Evolutionary conservation across 1,284 basidiomycete species (phyloP).

Genomic region (Austroboletus olivaceoglutinosus): DNA sequence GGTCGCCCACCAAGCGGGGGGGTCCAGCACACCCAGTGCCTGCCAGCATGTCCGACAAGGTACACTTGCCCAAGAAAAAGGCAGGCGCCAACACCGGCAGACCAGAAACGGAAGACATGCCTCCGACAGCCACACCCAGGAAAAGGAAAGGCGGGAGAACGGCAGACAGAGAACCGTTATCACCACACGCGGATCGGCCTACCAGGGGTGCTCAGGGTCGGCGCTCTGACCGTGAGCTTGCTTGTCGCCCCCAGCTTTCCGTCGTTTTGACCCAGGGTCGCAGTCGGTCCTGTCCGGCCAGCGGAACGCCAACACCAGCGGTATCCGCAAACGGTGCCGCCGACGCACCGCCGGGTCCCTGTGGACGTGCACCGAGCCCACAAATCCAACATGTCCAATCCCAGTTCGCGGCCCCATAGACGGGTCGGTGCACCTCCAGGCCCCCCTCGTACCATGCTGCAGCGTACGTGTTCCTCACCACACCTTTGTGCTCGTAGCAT

Average conservation of each 20-base stretch:
- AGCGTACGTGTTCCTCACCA: constrained; percentile 45
- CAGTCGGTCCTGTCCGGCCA: constrained; percentile 25
- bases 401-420: constrained; percentile 23
- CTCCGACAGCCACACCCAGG: constrained; percentile 17
- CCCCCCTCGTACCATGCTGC: constrained; percentile 40
- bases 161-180: constrained; percentile 10
- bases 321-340: constrained; percentile 22
- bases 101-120: constrained; percentile 19
- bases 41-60: constrained; percentile 31
- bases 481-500: constrained; percentile 26
- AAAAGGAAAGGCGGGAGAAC: constrained; percentile 30
- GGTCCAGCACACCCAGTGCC: too few relatives aligned
- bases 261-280: not conserved
- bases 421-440: constrained; percentile 26
- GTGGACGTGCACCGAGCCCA: constrained; percentile 28
- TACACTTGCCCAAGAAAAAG: constrained; percentile 22
- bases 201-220: constrained; percentile 27
- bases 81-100: constrained; percentile 11
- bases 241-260: not conserved
- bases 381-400: constrained; percentile 23
- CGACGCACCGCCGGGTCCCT: constrained; percentile 29
- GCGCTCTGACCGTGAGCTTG: constrained; percentile 32
- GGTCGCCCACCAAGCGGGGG: too few relatives aligned
- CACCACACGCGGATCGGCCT: constrained; percentile 13
- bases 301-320: constrained; percentile 29